Percentiles rank a stretch among this genome's conserved stretches.
Evolutionary conservation across 1,284 basidiomycete genomes (phyloP).

Genomic region (Ustilago lituana): DNA sequence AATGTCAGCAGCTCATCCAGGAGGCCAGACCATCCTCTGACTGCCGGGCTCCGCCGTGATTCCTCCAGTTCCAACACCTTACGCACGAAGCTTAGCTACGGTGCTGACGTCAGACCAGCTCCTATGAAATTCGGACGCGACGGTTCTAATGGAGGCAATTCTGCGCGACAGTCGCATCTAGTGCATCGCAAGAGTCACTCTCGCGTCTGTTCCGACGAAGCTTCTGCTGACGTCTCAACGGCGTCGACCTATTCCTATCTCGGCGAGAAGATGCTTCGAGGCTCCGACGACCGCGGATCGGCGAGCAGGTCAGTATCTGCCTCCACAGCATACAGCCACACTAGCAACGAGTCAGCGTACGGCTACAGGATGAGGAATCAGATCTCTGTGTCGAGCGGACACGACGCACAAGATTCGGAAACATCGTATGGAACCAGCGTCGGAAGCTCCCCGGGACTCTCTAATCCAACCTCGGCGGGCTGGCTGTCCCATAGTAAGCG

Average conservation of each 20-base stretch:
- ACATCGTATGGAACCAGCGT: slow-evolving; percentile 46
- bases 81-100: slow-evolving; percentile 5
- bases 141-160: not conserved
- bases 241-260: slow-evolving; percentile 2
- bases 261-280: slow-evolving; percentile 18
- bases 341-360: slow-evolving; percentile 28
- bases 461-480: slow-evolving; percentile 10
- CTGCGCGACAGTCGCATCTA: not conserved
- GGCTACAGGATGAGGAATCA: slow-evolving; percentile 35
- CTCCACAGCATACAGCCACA: slow-evolving; percentile 33
- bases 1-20: not conserved
- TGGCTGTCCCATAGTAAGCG: slow-evolving; percentile 17
- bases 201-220: slow-evolving; percentile 8
- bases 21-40: not conserved
- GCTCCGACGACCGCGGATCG: slow-evolving; percentile 9
- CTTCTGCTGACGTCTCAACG: not conserved
- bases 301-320: slow-evolving; percentile 36
- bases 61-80: slow-evolving; percentile 43
- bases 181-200: too few species aligned
- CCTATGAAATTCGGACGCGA: not conserved
- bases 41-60: slow-evolving; percentile 26
- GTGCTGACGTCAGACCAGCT: not conserved
- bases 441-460: slow-evolving; percentile 31
- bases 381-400: slow-evolving; percentile 23
- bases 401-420: slow-evolving; percentile 38